phyloP scores from a whole-genome alignment of 2,329 filamentous ascomycete genomes.

The Xenoacremonium recifei region DNA sequence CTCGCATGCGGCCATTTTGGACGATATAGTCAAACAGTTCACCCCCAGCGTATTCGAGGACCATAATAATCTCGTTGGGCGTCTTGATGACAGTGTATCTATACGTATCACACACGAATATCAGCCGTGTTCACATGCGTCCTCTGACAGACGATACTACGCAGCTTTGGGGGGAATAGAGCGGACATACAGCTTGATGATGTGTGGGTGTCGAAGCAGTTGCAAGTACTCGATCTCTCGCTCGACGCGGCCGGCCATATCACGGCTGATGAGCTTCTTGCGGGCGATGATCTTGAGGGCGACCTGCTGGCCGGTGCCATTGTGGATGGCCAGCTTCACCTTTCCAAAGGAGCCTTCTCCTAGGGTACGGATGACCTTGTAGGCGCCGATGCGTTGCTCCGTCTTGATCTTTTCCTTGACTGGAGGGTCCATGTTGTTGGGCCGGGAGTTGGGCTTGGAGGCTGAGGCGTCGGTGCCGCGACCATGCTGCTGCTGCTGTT shows the following conservation, averaged over 20 bases:
- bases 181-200: conserved; percentile 84
- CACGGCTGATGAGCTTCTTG: conserved; percentile 92
- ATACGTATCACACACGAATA: conserved; percentile 1
- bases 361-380: conserved; percentile 84
- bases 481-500: conserved; percentile 24
- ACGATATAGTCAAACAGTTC: conserved; percentile 99
- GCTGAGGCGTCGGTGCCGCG: conserved; percentile 21
- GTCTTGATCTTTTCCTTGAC: conserved; percentile 54
- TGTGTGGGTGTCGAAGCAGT: conserved; percentile 91
- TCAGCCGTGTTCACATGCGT: not conserved
- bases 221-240: conserved; percentile 98
- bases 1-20: conserved; percentile 85
- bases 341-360: conserved; percentile 98
- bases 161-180: too few species aligned
- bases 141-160: too few species aligned
- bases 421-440: conserved; percentile 34
- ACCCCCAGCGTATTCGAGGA: conserved; percentile 93
- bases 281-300: conserved; percentile 97
- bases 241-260: conserved; percentile 97
- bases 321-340: conserved; percentile 93
- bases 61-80: conserved; percentile 94
- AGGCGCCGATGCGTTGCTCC: conserved; percentile 86
- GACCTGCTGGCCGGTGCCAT: conserved; percentile 90
- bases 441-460: conserved; percentile 26
- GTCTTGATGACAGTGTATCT: conserved; percentile 98